Evolutionary conservation across 768 basidiomycete species (phyloP), one percentile per base, ranked within the genome.

Genomic region (Kwoniella shandongensis): DNA sequence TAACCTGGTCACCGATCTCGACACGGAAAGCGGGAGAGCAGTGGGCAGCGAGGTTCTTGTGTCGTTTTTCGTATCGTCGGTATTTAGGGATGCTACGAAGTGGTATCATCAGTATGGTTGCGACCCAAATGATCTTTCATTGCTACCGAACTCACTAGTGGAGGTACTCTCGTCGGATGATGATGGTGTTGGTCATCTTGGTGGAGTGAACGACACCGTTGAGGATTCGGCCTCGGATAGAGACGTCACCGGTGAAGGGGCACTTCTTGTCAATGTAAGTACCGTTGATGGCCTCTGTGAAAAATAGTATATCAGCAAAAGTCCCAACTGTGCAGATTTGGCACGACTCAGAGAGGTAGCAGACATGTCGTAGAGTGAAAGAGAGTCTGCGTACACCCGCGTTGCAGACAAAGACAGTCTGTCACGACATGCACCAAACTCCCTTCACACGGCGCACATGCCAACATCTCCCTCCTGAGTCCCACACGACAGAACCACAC

Each of bases 181-280:
- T 85, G 77, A 97, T 84, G 58, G 96, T 98, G 77, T 94, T 90
- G 78, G 88, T 94, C 96, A 99, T 98, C 84, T 99, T 99, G 44
- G 93, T 96, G 51, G 94, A 98, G 61, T 97, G 82, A 62, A 99
- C 94, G 79, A 90, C 90, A 78, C 96, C 96, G 47, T 92, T 94
- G 62, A 99, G 81, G 80, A 99, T 99, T 73, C 96, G 93, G 54
- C 96, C 96, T 76, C 96, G 94, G 78, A 99, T 99, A 54, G 96
- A 98, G 72, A 99, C 81, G 67, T 91, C 82, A 65, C 94, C 89
- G 65, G 91, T 93, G 84, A 97, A 99, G 25, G 96, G 96, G 82
- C 96, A 99, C 81, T 99, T 99, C 84, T 98, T 98, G 85, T 99
- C 96, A 74, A 96, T 88, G 82, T 98, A 99, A 66, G 90, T 88